A percentile compares a stretch with the other conserved stretches of the same genome.
phyloP scores from a whole-genome alignment of 2,329 filamentous ascomycete genomes.

The Pseudocercospora cruenta region DNA sequence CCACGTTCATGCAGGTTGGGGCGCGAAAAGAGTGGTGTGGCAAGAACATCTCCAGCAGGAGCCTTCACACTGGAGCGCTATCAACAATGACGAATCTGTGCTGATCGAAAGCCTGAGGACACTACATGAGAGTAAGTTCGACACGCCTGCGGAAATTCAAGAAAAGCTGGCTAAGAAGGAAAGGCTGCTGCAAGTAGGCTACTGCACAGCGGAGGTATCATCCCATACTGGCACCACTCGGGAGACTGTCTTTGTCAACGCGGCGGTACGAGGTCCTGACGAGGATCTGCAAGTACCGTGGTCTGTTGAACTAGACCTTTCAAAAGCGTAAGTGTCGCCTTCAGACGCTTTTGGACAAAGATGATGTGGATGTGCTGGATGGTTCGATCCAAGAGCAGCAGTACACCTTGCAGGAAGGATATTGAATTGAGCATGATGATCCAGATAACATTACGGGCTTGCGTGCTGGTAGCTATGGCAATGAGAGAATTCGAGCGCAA shows the following conservation, averaged over 20 bases:
- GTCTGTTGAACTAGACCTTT: constrained; percentile 56
- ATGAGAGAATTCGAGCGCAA: no score
- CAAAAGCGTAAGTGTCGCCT: constrained; percentile 1
- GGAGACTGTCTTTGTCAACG: constrained; percentile 61
- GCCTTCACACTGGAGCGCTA: constrained; percentile 48
- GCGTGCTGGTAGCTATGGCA: no score
- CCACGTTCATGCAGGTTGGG: constrained; percentile 63
- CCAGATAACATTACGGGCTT: no score
- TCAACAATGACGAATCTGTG: constrained; percentile 48
- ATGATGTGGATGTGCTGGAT: no score
- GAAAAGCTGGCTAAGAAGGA: constrained; percentile 13
- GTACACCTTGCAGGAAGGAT: no score
- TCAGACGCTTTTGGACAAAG: no score
- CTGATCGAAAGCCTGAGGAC: constrained; percentile 43
- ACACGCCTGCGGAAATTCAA: constrained; percentile 27
- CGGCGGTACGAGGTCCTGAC: constrained; percentile 54
- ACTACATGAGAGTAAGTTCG: constrained; percentile 23
- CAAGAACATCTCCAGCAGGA: constrained; percentile 30
- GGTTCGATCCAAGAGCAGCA: no score
- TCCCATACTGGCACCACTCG: constrained; percentile 28
- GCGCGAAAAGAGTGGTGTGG: constrained; percentile 49
- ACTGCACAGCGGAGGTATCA: constrained; percentile 36
- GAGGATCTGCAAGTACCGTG: constrained; percentile 56
- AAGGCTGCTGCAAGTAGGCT: constrained; percentile 20
- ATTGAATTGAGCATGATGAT: no score